Base-by-base conservation (phyloP, 176 grass and related monocot genomes). In the Avena atlantica region DNA sequence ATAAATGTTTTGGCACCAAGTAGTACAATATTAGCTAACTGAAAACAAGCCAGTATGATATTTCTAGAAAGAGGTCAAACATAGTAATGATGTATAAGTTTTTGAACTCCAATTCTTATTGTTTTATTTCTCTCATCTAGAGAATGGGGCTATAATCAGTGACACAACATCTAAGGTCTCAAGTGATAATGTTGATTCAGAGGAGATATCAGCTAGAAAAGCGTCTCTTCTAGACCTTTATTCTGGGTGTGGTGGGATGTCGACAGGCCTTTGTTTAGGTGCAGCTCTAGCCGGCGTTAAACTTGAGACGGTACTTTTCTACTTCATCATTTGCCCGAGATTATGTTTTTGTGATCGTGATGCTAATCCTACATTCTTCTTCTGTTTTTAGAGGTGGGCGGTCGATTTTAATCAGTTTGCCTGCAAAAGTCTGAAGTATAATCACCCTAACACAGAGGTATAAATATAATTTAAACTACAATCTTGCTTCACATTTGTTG, bases 161-260 rank as follows among this genome's bases (percentile, higher is more conserved):
- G 60, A 25, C 21, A 62, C 60, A 12, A 15, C 45, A 45, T 74
- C 17, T 74, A n/a, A 16, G 83, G n/a, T 62, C 59, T 62, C 59
- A 12, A 11, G n/a, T 4, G 59, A 24, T 62, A 62, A 23, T 62
- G 59, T 62, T 12, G 21, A 62, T 62, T 62, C 23, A n/a, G 21
- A 24, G 9, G 59, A 62, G 59, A 24, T 24, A 24, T 24, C 59
- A 62, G 10, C n/a, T 4, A 62, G 21, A 24, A 25, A 62, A 62
- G n/a, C 12, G 21, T 12, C 86, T 12, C 90, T 98, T 44, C 84
- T 98, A 16, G 96, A 98, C 42, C 79, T 98, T 11, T 98, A 95
- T 83, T 98, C 96, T 42, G 96, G 96, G 13, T 98, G 93, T 21
- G 96, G 96, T 17, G 96, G 91, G 34, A 94, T 98, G 93, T 98